Evolutionary conservation across 164 flowering plant species (phyloP).

Genomic region (Echeveria elegans): DNA sequence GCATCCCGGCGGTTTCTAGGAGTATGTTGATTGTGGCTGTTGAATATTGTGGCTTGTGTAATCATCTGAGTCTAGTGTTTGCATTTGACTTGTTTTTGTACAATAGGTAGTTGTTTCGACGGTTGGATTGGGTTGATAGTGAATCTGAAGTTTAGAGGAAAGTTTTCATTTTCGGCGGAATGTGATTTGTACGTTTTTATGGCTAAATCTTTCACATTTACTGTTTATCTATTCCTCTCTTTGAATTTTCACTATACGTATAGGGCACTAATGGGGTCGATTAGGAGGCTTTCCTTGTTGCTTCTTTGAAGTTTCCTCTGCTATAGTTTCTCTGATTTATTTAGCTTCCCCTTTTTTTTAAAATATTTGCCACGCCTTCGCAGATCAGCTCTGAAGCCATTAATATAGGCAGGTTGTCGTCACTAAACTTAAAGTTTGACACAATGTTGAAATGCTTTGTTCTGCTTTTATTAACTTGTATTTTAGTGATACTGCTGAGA

Average conservation of each 20-base stretch:
- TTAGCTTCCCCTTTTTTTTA: too few species aligned
- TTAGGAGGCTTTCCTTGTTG: not conserved
- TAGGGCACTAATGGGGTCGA: too few species aligned
- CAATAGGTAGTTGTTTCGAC: too few species aligned
- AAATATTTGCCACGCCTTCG: not conserved
- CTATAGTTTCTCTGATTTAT: too few species aligned
- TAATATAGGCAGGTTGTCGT: not conserved
- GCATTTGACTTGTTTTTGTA: too few species aligned
- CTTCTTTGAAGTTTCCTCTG: not conserved
- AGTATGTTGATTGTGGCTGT: not conserved
- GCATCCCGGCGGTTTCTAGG: not conserved
- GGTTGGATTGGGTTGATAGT: too few species aligned
- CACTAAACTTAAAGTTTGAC: not conserved
- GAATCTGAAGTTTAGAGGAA: too few species aligned
- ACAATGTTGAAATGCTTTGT: not conserved
- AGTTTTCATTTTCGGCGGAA: too few species aligned
- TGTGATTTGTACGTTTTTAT: too few species aligned
- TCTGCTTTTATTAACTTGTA: not conserved
- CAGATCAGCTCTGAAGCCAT: not conserved
- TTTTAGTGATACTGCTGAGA: not conserved
- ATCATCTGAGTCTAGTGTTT: not conserved
- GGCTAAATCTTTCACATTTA: too few species aligned
- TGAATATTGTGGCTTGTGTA: not conserved
- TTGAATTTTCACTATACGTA: too few species aligned
- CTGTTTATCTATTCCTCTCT: too few species aligned